These are phyloP conservation scores for Spirogloea muscicola DNA, from an alignment of 139 green algal species.

Conservation along the genomic window DNA sequence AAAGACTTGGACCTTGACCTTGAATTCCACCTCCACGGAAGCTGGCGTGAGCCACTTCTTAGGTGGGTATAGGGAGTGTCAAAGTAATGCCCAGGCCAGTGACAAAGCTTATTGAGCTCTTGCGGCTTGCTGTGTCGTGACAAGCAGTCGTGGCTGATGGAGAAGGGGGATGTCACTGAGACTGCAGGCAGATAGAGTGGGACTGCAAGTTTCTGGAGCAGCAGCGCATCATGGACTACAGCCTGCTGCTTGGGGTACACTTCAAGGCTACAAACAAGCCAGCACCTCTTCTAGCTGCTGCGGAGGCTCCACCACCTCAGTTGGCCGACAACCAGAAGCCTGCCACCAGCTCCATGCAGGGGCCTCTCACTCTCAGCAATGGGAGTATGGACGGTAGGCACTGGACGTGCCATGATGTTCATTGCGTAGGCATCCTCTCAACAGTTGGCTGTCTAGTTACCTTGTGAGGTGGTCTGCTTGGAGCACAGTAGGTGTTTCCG, in stretches of 20 bases:
- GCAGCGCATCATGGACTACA: conserved; percentile 88
- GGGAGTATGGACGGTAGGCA: too few species aligned
- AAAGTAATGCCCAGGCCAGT: too few species aligned
- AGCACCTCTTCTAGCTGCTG: conserved; percentile 5
- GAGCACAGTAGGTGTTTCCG: too few species aligned
- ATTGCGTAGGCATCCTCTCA: too few species aligned
- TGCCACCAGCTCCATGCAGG: too few species aligned
- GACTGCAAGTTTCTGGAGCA: conserved; percentile 64
- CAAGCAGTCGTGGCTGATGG: neutral
- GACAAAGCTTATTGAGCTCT: neutral
- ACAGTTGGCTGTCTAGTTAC: too few species aligned
- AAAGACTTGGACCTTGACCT: conserved; percentile 83
- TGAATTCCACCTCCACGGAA: conserved; percentile 52
- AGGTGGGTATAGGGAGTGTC: conserved; percentile 3
- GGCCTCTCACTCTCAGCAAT: too few species aligned
- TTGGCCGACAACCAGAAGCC: too few species aligned
- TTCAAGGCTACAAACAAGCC: conserved; percentile 17
- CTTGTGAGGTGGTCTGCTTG: too few species aligned
- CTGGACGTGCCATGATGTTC: too few species aligned
- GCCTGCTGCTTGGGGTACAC: conserved; percentile 74
- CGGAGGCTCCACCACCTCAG: too few species aligned
- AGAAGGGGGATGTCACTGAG: neutral
- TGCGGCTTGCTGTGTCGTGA: neutral
- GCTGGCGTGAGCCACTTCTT: conserved; percentile 38
- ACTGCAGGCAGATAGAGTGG: conserved; percentile 55